These are phyloP conservation scores for Phanerochaete carnosa DNA, from an alignment of 768 basidiomycete genomes.

Conservation along the genomic window DNA sequence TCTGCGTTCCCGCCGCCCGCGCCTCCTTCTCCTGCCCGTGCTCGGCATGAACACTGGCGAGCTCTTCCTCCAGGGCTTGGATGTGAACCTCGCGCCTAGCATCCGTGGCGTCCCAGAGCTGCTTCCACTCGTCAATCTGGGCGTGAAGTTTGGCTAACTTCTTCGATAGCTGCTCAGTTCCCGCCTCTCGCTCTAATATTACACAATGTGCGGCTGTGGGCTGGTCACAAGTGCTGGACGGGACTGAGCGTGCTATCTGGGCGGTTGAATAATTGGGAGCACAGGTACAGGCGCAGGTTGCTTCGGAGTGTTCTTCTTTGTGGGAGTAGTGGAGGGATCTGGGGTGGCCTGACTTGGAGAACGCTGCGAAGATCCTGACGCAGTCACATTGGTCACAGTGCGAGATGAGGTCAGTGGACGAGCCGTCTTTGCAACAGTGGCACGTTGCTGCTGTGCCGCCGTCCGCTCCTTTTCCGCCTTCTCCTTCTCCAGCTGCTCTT, in stretches of 20 bases:
- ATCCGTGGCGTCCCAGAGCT: background rate
- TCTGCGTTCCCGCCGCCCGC: constrained; percentile 33
- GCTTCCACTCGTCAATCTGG: background rate
- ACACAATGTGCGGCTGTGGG: constrained; percentile 24
- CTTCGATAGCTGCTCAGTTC: background rate
- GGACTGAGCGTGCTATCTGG: constrained; percentile 35
- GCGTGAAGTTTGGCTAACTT: background rate
- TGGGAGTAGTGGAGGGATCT: constrained; percentile 24
- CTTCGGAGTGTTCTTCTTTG: constrained; percentile 65
- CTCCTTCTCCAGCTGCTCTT: constrained; percentile 25
- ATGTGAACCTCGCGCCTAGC: constrained; percentile 13
- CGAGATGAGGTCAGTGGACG: constrained; percentile 53
- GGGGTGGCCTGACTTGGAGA: constrained; percentile 39
- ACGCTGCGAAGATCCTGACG: constrained; percentile 46
- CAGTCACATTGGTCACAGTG: constrained; percentile 41
- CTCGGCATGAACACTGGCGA: constrained; percentile 32
- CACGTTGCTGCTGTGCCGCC: constrained; percentile 45
- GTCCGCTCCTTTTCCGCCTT: constrained; percentile 30
- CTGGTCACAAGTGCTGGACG: constrained; percentile 28
- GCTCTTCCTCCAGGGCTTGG: constrained; percentile 22
- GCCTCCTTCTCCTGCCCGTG: constrained; percentile 61
- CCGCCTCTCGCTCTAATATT: background rate
- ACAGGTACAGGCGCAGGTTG: constrained; percentile 20
- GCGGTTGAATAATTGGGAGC: constrained; percentile 30
- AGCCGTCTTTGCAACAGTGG: constrained; percentile 42